These are phyloP conservation scores for Phytopythium cucurbitacearum DNA, from an alignment of 352 stramenopile genomes.

Conservation along the genomic window DNA sequence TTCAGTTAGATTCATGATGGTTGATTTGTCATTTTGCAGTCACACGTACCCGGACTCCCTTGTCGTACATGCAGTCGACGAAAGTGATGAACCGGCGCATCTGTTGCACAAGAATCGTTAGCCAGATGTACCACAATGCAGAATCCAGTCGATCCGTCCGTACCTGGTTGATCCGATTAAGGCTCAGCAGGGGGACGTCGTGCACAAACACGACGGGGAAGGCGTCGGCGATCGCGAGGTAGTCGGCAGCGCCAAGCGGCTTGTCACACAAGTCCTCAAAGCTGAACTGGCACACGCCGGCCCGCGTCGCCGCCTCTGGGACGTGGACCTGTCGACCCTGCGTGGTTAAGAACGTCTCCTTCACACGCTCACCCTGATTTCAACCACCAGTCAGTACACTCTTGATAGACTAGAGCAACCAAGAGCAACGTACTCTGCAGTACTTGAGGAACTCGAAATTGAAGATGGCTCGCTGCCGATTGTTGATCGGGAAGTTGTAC, in stretches of 20 bases:
- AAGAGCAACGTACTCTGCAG: constrained; percentile 24
- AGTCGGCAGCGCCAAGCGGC: constrained; percentile 93
- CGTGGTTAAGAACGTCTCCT: constrained; percentile 48
- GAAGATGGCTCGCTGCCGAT: constrained; percentile 46
- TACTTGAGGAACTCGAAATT: constrained; percentile 62
- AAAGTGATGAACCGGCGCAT: constrained; percentile 97
- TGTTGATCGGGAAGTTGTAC: constrained; percentile 57
- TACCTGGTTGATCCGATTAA: constrained; percentile 88
- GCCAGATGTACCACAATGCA: background rate
- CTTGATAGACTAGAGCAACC: background rate
- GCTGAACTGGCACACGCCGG: constrained; percentile 84
- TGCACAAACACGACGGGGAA: constrained; percentile 89
- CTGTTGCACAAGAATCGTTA: constrained; percentile 8
- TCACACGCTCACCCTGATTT: constrained; percentile 32
- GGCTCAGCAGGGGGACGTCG: constrained; percentile 86
- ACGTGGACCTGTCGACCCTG: constrained; percentile 67
- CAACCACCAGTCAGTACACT: too few species aligned
- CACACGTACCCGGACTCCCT: constrained; percentile 52
- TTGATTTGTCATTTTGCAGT: background rate
- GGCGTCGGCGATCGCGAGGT: constrained; percentile 87
- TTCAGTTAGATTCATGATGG: background rate
- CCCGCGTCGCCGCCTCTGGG: constrained; percentile 42
- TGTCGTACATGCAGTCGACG: constrained; percentile 98
- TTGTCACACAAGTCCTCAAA: constrained; percentile 96
- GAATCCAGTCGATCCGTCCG: background rate